Evolutionary conservation across 164 flowering plant species (phyloP).

Genomic region (Euptelea pleiosperma): DNA sequence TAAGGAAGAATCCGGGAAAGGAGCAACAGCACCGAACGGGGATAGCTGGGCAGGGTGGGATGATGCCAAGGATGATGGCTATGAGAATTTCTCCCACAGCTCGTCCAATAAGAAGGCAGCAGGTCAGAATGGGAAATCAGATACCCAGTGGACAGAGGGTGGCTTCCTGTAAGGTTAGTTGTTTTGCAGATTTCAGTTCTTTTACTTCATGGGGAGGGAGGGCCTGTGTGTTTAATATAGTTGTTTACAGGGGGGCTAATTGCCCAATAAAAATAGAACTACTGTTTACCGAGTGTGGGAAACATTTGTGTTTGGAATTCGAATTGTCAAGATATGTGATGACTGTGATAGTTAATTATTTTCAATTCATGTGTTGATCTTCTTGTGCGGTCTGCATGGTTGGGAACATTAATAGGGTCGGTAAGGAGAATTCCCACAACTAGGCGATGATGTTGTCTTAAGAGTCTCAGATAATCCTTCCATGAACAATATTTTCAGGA

Average conservation of each 20-base stretch:
- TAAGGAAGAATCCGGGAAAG: slow-evolving; percentile 46
- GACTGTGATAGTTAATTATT: too few species aligned
- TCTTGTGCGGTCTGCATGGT: too few species aligned
- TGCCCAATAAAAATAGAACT: slow-evolving; percentile 24
- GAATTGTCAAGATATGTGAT: too few species aligned
- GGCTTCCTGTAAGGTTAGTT: slow-evolving; percentile 66
- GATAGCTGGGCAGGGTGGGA: slow-evolving; percentile 98
- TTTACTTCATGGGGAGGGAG: slow-evolving; percentile 8
- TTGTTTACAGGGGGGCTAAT: slow-evolving; percentile 23
- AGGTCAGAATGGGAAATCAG: slow-evolving; percentile 69
- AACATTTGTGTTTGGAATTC: too few species aligned
- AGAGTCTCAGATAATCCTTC: too few species aligned
- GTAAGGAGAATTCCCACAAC: too few species aligned
- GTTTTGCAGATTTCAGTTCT: not conserved
- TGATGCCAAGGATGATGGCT: slow-evolving; percentile 78
- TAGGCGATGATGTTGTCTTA: too few species aligned
- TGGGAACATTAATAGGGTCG: too few species aligned
- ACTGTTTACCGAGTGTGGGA: too few species aligned
- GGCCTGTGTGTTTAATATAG: slow-evolving; percentile 20
- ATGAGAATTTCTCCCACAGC: slow-evolving; percentile 45
- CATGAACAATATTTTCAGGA: too few species aligned
- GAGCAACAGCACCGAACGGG: slow-evolving; percentile 35
- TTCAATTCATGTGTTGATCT: too few species aligned
- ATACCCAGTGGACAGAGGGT: slow-evolving; percentile 67
- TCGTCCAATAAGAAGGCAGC: slow-evolving; percentile 38